phyloP scores from a whole-genome alignment of 768 basidiomycete genomes.

The Naganishia friedmannii region DNA sequence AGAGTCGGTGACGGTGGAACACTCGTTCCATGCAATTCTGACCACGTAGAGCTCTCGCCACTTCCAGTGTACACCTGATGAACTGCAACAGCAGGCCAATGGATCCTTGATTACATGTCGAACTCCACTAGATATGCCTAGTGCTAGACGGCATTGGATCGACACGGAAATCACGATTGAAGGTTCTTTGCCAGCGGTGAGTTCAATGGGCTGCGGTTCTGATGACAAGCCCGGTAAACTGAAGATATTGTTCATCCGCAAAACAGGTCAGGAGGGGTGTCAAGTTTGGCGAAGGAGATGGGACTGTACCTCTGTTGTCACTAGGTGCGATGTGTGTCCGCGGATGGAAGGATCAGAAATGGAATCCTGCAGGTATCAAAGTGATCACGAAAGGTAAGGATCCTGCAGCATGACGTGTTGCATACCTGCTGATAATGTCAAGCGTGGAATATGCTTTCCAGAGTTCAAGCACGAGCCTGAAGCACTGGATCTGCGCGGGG shows the following conservation, averaged over 20 bases:
- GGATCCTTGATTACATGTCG: constrained; percentile 50
- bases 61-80: constrained; percentile 25
- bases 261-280: constrained; percentile 73
- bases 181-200: constrained; percentile 44
- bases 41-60: not conserved
- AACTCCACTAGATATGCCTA: constrained; percentile 59
- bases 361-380: constrained; percentile 88
- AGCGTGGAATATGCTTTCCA: not conserved
- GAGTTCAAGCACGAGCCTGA: constrained; percentile 67
- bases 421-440: no score
- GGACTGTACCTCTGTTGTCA: constrained; percentile 59
- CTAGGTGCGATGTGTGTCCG: constrained; percentile 91
- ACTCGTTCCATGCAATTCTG: not conserved
- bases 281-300: constrained; percentile 91
- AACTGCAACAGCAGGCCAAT: constrained; percentile 15
- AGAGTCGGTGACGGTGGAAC: not conserved
- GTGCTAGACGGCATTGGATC: constrained; percentile 70
- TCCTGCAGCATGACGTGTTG: not conserved
- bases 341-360: constrained; percentile 82
- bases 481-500: constrained; percentile 72
- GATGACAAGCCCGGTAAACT: not conserved
- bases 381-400: constrained; percentile 64
- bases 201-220: not conserved
- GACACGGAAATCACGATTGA: constrained; percentile 78
- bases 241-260: not conserved